Evolutionary conservation across 2,329 filamentous ascomycete species (phyloP).

Genomic region (Hymenoscyphus fructigenus): DNA sequence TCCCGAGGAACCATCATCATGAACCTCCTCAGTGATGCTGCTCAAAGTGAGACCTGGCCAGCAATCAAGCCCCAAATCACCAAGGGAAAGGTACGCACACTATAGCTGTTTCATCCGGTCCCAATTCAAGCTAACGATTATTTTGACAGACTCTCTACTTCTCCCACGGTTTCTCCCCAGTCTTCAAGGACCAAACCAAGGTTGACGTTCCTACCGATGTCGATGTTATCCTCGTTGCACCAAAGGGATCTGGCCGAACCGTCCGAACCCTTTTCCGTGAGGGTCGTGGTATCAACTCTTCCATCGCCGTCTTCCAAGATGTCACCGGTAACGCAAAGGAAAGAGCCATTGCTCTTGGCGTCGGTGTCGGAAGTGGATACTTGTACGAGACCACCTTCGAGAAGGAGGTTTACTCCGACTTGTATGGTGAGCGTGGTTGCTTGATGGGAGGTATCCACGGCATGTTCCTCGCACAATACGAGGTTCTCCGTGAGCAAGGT

Average conservation of each 20-base stretch:
- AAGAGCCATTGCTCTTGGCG: slow-evolving; percentile 94
- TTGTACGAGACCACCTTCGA: slow-evolving; percentile 99
- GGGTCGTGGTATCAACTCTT: slow-evolving; percentile 99
- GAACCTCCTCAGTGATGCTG: slow-evolving; percentile 98
- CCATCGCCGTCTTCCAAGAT: slow-evolving; percentile 97
- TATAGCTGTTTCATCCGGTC: slow-evolving; percentile 6
- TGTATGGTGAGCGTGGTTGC: slow-evolving; percentile 99
- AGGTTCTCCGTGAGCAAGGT: slow-evolving; percentile 97
- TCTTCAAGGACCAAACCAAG: slow-evolving; percentile 99
- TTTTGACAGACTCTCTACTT: slow-evolving; percentile 88
- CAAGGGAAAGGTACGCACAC: slow-evolving; percentile 82
- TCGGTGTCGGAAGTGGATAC: slow-evolving; percentile 96
- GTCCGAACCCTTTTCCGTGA: slow-evolving; percentile 98
- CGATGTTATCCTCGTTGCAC: slow-evolving; percentile 98
- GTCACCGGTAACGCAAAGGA: slow-evolving; percentile 97
- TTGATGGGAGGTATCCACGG: slow-evolving; percentile 99
- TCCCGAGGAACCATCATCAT: slow-evolving; percentile 91
- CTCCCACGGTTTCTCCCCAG: slow-evolving; percentile 99
- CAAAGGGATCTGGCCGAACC: slow-evolving; percentile 98
- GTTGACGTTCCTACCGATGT: slow-evolving; percentile 94
- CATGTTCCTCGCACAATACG: slow-evolving; percentile 99
- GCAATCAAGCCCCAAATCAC: slow-evolving; percentile 95
- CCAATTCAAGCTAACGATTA: background rate
- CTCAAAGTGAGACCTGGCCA: slow-evolving; percentile 98
- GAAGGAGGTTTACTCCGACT: slow-evolving; percentile 99